Evolutionary conservation across 2,329 filamentous ascomycete species (phyloP).

Genomic region (Pestalotiopsis sp.): DNA sequence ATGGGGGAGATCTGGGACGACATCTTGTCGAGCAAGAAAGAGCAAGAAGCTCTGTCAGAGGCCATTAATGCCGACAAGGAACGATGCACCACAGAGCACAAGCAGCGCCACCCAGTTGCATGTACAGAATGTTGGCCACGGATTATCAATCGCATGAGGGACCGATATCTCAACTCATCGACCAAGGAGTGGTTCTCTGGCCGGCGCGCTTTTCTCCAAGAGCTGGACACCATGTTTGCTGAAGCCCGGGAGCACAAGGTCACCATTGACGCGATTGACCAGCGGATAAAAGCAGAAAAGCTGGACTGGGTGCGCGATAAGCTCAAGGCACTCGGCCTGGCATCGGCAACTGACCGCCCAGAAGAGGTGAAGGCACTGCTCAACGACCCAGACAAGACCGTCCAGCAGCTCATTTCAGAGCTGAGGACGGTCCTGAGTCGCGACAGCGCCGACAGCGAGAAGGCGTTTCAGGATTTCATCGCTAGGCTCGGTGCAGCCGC

Average conservation of each 20-base stretch:
- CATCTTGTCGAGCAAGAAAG: conserved; percentile 30
- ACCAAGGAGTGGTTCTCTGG: conserved; percentile 55
- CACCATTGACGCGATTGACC: conserved; percentile 50
- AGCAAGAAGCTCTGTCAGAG: conserved; percentile 37
- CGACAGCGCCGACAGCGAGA: conserved; percentile 21
- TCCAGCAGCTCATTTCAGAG: conserved; percentile 28
- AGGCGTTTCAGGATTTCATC: conserved; percentile 33
- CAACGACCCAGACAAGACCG: conserved; percentile 27
- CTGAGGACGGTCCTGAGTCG: conserved; percentile 26
- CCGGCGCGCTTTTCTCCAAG: conserved; percentile 49
- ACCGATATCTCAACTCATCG: conserved; percentile 38
- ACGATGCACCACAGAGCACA: conserved; percentile 45
- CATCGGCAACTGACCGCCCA: conserved; percentile 26
- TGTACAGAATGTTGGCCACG: conserved; percentile 52
- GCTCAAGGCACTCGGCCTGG: conserved; percentile 27
- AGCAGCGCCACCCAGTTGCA: conserved; percentile 43
- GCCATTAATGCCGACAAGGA: conserved; percentile 45
- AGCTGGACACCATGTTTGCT: conserved; percentile 51
- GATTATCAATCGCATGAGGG: conserved; percentile 47
- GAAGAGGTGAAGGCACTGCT: conserved; percentile 26
- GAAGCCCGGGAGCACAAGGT: conserved; percentile 46
- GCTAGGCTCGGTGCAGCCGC: conserved; percentile 34
- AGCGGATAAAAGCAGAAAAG: conserved; percentile 53
- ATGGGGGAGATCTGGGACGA: conserved; percentile 37
- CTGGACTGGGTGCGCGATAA: conserved; percentile 53